These are phyloP conservation scores for Ogataea methylovora DNA, from an alignment of 805 yeast genomes.

Conservation along the genomic window DNA sequence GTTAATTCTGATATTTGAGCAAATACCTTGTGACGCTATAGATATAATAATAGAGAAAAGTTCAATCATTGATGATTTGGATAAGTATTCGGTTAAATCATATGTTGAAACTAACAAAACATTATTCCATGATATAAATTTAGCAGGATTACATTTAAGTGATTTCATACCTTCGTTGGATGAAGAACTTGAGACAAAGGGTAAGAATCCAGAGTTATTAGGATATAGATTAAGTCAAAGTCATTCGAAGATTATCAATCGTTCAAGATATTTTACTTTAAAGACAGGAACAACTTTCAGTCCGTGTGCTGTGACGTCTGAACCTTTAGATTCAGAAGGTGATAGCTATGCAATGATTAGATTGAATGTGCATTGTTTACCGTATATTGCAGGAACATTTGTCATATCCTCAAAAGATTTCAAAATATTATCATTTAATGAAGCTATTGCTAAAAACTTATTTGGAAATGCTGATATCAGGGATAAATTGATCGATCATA, in stretches of 20 bases:
- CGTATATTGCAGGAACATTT: constrained; percentile 83
- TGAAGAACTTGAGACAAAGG: constrained; percentile 6
- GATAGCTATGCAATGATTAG: constrained; percentile 25
- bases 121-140: constrained; percentile 12
- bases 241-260: constrained; percentile 41
- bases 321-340: constrained; percentile 43
- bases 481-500: constrained; percentile 41
- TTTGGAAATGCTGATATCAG: constrained; percentile 58
- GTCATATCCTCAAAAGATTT: constrained; percentile 48
- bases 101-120: constrained; percentile 14
- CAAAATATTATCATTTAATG: constrained; percentile 63
- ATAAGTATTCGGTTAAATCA: constrained; percentile 15
- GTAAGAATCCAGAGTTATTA: not conserved
- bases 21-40: constrained; percentile 66
- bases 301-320: constrained; percentile 71
- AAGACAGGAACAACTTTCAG: constrained; percentile 35
- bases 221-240: constrained; percentile 17
- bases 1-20: constrained; percentile 80
- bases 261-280: constrained; percentile 57
- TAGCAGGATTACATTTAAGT: constrained; percentile 10
- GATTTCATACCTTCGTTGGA: constrained; percentile 17
- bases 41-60: constrained; percentile 44
- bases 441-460: constrained; percentile 67
- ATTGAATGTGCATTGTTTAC: constrained; percentile 66
- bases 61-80: constrained; percentile 7